Percentiles rank a stretch among this genome's conserved stretches.
These are phyloP conservation scores for Ganoderma sinense DNA, from an alignment of 1,284 basidiomycete genomes.

Conservation along the genomic window DNA sequence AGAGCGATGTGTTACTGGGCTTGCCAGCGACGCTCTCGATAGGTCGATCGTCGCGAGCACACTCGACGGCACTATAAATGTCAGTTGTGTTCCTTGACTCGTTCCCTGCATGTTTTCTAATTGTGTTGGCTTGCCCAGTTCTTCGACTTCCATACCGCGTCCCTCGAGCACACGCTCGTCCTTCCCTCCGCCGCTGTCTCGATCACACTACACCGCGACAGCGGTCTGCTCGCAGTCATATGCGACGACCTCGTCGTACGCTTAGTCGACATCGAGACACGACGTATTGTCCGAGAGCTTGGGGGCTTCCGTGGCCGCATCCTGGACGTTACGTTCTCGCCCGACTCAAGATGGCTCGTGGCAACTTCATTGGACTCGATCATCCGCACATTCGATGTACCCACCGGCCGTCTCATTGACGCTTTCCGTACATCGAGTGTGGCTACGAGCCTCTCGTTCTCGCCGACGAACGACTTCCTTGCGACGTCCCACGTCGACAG, in stretches of 20 bases:
- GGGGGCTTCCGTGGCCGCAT: conserved; percentile 82
- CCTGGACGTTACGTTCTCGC: conserved; percentile 89
- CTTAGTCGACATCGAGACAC: conserved; percentile 92
- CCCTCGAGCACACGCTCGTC: conserved; percentile 71
- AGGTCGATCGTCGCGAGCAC: conserved; percentile 84
- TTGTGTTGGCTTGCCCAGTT: conserved; percentile 62
- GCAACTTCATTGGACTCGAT: conserved; percentile 89
- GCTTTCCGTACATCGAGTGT: conserved; percentile 92
- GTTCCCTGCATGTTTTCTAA: background rate
- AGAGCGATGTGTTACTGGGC: conserved; percentile 78
- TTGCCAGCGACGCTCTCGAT: conserved; percentile 91
- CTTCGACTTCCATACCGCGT: conserved; percentile 93
- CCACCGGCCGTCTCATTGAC: conserved; percentile 91
- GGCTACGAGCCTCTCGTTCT: conserved; percentile 92
- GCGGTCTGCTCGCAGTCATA: conserved; percentile 83
- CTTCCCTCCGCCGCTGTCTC: conserved; percentile 77
- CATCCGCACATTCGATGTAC: conserved; percentile 96
- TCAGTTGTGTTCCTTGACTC: conserved; percentile 49
- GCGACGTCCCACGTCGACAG: conserved; percentile 96
- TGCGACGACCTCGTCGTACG: conserved; percentile 90
- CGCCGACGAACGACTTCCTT: conserved; percentile 95
- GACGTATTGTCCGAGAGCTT: conserved; percentile 87
- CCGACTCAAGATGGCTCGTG: conserved; percentile 94
- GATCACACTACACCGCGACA: conserved; percentile 85
- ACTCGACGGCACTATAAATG: conserved; percentile 88